Conservation (phyloP, 352 stramenopile species). For the Phytophthora uliginosa region DNA sequence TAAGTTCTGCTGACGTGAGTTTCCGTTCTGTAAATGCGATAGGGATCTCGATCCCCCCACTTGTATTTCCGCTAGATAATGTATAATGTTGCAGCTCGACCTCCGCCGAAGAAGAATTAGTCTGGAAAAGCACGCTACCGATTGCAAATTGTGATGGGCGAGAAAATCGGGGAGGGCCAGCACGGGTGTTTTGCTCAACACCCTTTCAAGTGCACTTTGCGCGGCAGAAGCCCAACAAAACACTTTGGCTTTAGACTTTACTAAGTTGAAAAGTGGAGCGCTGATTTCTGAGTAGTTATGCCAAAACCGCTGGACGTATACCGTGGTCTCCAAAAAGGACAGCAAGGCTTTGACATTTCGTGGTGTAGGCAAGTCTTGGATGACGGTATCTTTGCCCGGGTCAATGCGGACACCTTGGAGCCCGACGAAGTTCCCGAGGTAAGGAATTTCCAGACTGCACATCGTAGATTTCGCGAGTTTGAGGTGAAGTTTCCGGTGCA, state of each 20-base stretch:
- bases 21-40: constrained; percentile 13
- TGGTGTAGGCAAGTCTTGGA: constrained; percentile 1
- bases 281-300: constrained; percentile 2
- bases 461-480: constrained; percentile 14
- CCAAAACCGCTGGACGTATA: constrained; percentile 4
- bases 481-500: constrained; percentile 4
- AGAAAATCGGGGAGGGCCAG: background rate
- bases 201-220: constrained; percentile 8
- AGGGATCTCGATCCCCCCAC: background rate
- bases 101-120: background rate
- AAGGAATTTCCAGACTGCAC: constrained; percentile 10
- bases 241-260: constrained; percentile 7
- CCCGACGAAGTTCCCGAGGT: constrained; percentile 4
- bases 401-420: constrained; percentile 7
- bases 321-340: constrained; percentile 2
- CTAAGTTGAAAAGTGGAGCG: background rate
- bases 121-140: constrained; percentile 7
- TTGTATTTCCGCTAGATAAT: background rate
- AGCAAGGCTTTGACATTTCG: constrained; percentile 2
- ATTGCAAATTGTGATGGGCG: constrained; percentile 12
- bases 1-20: constrained; percentile 13
- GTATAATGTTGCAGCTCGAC: background rate
- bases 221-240: background rate
- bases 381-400: constrained; percentile 2
- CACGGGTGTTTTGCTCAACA: background rate